Conservation (phyloP, 352 stramenopile species). For the Pythium aristosporum region DNA sequence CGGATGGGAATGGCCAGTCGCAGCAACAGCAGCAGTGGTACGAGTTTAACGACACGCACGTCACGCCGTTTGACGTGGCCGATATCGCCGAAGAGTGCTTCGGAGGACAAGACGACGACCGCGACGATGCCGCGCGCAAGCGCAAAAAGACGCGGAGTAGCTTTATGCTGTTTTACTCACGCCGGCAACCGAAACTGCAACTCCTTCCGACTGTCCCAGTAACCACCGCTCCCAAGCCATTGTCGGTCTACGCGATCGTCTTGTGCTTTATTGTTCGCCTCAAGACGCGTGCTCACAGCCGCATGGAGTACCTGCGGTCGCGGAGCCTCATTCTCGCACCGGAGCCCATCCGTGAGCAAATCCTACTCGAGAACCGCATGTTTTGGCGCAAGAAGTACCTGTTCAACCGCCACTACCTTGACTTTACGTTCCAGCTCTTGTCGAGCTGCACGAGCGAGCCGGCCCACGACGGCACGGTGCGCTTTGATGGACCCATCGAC, state of each 20-base stretch:
- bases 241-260: constrained; percentile 30
- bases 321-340: constrained; percentile 58
- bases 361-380: constrained; percentile 78
- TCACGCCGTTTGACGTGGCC: constrained; percentile 69
- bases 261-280: constrained; percentile 27
- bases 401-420: constrained; percentile 66
- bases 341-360: constrained; percentile 69
- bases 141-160: constrained; percentile 82
- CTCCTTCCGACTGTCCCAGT: neutral
- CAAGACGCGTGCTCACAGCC: constrained; percentile 23
- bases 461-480: constrained; percentile 25
- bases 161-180: constrained; percentile 88
- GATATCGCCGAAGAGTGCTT: constrained; percentile 77
- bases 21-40: constrained; percentile 50
- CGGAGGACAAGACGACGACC: constrained; percentile 31
- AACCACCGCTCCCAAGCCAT: constrained; percentile 13
- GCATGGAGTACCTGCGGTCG: constrained; percentile 46
- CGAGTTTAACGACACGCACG: constrained; percentile 88
- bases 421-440: constrained; percentile 83
- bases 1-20: neutral
- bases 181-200: constrained; percentile 43
- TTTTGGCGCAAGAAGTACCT: constrained; percentile 89
- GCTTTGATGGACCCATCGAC: constrained; percentile 47
- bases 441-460: constrained; percentile 50
- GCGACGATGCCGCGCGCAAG: constrained; percentile 21